These are phyloP conservation scores for Rhazya stricta DNA, from an alignment of 257 asterid species.

Conservation along the genomic window DNA sequence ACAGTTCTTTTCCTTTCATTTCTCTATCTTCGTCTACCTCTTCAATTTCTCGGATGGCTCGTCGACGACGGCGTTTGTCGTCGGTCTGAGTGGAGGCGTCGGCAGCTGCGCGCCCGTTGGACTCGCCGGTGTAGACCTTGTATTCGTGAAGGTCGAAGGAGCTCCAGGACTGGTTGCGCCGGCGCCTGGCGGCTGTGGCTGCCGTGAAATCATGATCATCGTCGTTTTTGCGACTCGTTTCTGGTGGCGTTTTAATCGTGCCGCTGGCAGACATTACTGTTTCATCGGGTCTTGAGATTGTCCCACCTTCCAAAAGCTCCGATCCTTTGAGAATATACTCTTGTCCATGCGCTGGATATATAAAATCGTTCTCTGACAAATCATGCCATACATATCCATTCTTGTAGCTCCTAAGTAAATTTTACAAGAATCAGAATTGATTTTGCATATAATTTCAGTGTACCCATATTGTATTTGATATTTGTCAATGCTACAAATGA, in stretches of 20 bases:
- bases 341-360: slow-evolving; percentile 70
- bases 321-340: slow-evolving; percentile 94
- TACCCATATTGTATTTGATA: neutral
- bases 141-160: slow-evolving; percentile 66
- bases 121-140: slow-evolving; percentile 48
- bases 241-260: slow-evolving; percentile 23
- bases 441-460: neutral
- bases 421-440: neutral
- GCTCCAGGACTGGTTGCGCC: slow-evolving; percentile 81
- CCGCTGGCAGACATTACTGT: slow-evolving; percentile 15
- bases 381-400: slow-evolving; percentile 95
- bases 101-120: slow-evolving; percentile 35
- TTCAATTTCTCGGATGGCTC: slow-evolving; percentile 29
- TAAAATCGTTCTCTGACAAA: slow-evolving; percentile 69
- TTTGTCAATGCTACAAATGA: neutral
- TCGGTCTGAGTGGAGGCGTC: slow-evolving; percentile 78
- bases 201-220: slow-evolving; percentile 16
- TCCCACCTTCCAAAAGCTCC: slow-evolving; percentile 36
- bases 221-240: slow-evolving; percentile 4
- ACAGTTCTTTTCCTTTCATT: slow-evolving; percentile 1
- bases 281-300: slow-evolving; percentile 22
- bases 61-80: slow-evolving; percentile 53
- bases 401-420: slow-evolving; percentile 61
- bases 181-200: slow-evolving; percentile 28
- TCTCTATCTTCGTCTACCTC: slow-evolving; percentile 30